Base-by-base conservation (phyloP, 306 rosid genomes). In the Prosopis cineraria region DNA sequence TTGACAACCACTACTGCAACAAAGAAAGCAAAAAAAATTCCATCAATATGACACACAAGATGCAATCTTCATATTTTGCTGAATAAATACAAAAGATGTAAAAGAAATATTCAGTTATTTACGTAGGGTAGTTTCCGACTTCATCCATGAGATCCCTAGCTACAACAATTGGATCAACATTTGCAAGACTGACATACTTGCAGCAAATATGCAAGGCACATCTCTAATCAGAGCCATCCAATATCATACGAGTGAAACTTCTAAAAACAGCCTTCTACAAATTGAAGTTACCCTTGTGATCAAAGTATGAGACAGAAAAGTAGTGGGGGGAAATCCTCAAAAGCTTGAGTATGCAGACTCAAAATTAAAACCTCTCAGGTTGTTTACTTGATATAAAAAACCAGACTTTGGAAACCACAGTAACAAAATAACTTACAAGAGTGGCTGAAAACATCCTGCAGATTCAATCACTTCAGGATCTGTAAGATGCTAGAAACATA, bases 81-180 rank as follows among this genome's bases (percentile, higher is more conserved):
- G 71, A 17, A 69, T 53, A 73, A 79, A 74, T 67, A 59, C 14
- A 33, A 43, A 66, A 33, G 58, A 10, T 29, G 36, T 4, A 27
- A 29, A 20, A 74, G 34, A 58, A 4, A 63, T 17, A 47, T 36
- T 25, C 29, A 52, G 60, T 72, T 86, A 93, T 60, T 72, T 88
- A 93, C 98, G 96, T 16, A 93, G 96, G 69, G 96, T 93, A 79
- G 98, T 93, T 88, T 90, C 98, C 45, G 94, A 94, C 63, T 89
- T 90, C 70, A 93, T 74, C 93, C 96, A 91, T 72, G 80, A 89
- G 86, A 81, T 83, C 90, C 82, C 88, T 86, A 25, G 96, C 98
- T 68, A 90, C 94, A 77, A 90, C 96, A 86, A 93, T 88, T 48
- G 98, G 98, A 82, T 93, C 98, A 84, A 90, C 98, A 81, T 93